Conservation (phyloP, 139 green algal species). For the Chlamydomonas schloesseri region DNA sequence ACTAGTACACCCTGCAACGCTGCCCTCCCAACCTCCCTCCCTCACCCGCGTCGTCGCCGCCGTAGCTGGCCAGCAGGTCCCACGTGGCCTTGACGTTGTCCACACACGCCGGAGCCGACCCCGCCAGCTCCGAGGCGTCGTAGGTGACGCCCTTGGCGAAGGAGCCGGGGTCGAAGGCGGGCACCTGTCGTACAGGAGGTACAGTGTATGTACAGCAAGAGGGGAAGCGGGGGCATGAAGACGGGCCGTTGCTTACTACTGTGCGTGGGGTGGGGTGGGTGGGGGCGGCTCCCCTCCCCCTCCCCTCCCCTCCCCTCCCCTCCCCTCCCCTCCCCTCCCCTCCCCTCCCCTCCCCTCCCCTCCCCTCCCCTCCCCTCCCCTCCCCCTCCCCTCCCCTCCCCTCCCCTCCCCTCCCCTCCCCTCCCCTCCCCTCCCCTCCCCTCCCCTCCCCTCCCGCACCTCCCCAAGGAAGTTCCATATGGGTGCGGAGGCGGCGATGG, state of each 20-base stretch:
- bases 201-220: neutral
- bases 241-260: too few relatives aligned
- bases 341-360: too few relatives aligned
- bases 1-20: too few relatives aligned
- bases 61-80: conserved; percentile 42
- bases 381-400: too few relatives aligned
- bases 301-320: too few relatives aligned
- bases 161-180: conserved; percentile 42
- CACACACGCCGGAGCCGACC: conserved; percentile 44
- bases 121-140: conserved; percentile 59
- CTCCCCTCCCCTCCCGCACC: conserved; percentile 40
- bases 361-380: too few relatives aligned
- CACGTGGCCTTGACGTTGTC: conserved; percentile 60
- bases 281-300: too few relatives aligned
- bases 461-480: conserved; percentile 90
- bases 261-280: too few relatives aligned
- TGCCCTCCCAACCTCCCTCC: neutral
- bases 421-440: too few relatives aligned
- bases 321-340: too few relatives aligned
- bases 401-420: too few relatives aligned
- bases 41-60: neutral
- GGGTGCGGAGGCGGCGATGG: conserved; percentile 91
- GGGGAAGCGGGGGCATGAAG: too few relatives aligned
- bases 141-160: conserved; percentile 73
- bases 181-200: conserved; percentile 34